A percentile compares a stretch with the other conserved stretches of the same genome.
These are phyloP conservation scores for Chaetomium sp. DNA, from an alignment of 2,329 filamentous ascomycete species.

Conservation along the genomic window DNA sequence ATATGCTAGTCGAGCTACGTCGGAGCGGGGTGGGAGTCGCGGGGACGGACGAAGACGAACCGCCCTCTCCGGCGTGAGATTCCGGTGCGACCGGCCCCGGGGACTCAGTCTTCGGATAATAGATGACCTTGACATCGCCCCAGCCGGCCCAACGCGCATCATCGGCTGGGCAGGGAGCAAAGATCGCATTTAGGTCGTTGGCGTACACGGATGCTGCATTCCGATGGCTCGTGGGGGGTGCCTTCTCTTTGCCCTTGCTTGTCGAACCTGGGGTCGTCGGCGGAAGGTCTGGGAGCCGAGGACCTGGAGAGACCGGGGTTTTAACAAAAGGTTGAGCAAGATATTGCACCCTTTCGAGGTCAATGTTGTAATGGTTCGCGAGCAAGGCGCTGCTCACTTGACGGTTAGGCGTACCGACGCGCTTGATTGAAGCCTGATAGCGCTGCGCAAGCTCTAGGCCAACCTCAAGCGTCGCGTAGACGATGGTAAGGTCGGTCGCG, in stretches of 20 bases:
- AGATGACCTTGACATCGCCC: conserved; percentile 77
- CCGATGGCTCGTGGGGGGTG: conserved; percentile 45
- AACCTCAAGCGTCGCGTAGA: conserved; percentile 77
- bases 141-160: conserved; percentile 70
- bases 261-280: conserved; percentile 59
- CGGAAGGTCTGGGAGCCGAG: conserved; percentile 52
- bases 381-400: conserved; percentile 73
- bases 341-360: conserved; percentile 79
- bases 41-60: conserved; percentile 51
- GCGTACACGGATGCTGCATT: conserved; percentile 66
- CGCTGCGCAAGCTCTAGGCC: conserved; percentile 85
- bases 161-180: conserved; percentile 56
- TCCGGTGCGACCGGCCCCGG: conserved; percentile 36
- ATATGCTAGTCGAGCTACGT: conserved; percentile 62
- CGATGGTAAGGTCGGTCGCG: conserved; percentile 76
- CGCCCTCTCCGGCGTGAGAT: conserved; percentile 28
- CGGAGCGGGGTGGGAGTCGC: conserved; percentile 75
- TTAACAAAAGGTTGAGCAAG: conserved; percentile 82
- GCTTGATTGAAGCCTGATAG: conserved; percentile 86
- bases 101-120: conserved; percentile 61
- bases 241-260: conserved; percentile 77
- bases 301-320: conserved; percentile 54
- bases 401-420: conserved; percentile 64
- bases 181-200: conserved; percentile 80
- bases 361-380: conserved; percentile 80